These are phyloP conservation scores for Cyathus striatus DNA, from an alignment of 768 basidiomycete genomes.

Conservation along the genomic window DNA sequence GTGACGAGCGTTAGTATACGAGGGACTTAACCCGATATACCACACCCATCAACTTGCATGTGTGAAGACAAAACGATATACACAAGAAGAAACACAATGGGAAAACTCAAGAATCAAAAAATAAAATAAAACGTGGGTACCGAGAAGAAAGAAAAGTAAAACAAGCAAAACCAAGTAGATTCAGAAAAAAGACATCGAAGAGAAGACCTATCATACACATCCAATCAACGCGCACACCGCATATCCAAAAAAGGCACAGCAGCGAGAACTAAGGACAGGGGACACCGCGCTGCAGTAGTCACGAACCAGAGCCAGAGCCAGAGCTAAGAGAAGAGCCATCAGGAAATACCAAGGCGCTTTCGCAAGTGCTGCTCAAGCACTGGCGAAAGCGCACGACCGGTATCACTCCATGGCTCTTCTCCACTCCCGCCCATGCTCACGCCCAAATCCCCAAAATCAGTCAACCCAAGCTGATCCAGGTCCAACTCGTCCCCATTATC, in stretches of 20 bases:
- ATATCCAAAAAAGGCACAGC: not conserved
- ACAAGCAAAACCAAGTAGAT: no score
- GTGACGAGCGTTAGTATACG: no score
- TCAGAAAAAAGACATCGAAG: no score
- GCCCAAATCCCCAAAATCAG: not conserved
- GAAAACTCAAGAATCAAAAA: not conserved
- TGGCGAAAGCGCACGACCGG: not conserved
- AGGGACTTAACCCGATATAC: no score
- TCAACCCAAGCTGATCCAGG: no score
- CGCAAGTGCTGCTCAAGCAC: no score
- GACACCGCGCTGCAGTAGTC: not conserved
- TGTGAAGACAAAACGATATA: no score
- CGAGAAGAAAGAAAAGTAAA: not conserved
- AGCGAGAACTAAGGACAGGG: not conserved
- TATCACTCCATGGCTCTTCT: constrained; percentile 1
- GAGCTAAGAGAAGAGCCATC: no score
- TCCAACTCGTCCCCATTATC: no score
- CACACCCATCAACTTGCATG: no score
- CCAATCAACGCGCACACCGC: not conserved
- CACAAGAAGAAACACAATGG: not conserved
- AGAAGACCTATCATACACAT: not conserved
- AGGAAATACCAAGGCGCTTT: no score
- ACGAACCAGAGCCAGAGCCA: no score
- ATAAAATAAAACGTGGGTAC: not conserved
- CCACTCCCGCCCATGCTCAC: not conserved